Evolutionary conservation across 768 basidiomycete genomes (phyloP), one percentile per base, ranked within the genome.

Genomic region (Sporobolomyces phaffii): DNA sequence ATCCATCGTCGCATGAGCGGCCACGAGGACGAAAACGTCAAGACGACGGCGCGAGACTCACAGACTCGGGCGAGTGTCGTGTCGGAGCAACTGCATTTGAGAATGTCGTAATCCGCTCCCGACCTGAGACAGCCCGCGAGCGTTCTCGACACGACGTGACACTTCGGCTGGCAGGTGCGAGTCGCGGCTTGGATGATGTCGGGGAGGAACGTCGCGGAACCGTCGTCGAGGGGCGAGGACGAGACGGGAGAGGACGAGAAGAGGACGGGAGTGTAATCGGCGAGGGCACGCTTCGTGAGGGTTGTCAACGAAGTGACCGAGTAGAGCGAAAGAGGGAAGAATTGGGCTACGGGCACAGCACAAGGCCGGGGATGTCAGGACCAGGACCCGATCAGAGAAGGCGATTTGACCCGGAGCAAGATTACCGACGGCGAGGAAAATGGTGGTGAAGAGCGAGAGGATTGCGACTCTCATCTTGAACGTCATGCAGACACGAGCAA

Each of bases 31-130:
- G n/a, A n/a, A n/a, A n/a, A 50, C 49, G 22, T 34, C 31, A 9
- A 34, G 10, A 8, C 20, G 22, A 52, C 5, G 51, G 34, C 22
- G 33, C 6, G 18, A 50, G 20, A 50, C 51, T 33, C 31, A 52
- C 34, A 54, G n/a, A 54, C 52, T 28, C 52, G 13, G 3, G 52
- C 52, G 22, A 54, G 38, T 3, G 34, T 38, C n/a, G 36, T 18
- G 36, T 54, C 52, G 11, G 52, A 54, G 22, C 52, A 54, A 54
- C 52, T 54, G 28, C 52, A 54, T n/a, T 54, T 40, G 34, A 54
- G 36, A 24, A 54, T 54, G 36, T 54, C 52, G n/a, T 54, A 54
- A 28, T 54, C 52, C 7, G 52, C 52, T 4, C 52, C 52, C 13
- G 36, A 40, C 11, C 52, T 22, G 36, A 54, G 28, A 41, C 52